Base-by-base conservation (phyloP, 1,284 basidiomycete genomes). In the Sporisorium iseilematis-ciliati region DNA sequence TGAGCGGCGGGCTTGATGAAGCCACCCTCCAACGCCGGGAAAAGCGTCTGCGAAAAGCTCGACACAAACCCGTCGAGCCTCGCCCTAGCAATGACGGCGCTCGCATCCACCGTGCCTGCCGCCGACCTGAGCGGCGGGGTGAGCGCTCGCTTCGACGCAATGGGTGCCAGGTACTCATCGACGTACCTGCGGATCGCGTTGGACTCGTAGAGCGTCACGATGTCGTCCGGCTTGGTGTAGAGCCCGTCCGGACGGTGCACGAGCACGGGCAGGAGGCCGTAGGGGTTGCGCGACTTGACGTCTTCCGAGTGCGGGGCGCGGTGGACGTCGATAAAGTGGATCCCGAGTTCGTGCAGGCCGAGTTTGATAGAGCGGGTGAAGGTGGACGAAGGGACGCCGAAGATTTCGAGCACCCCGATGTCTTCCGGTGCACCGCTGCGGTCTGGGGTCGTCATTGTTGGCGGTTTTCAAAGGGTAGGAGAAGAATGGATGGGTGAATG, bases 131-230 rank as follows among this genome's bases (percentile, higher is more conserved):
- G 57, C 4, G 49, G 18, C 11, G 72, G 75, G 4, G 75, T 77
- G 3, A 77, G 59, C 20, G 14, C 7, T 14, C 26, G 33, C 21
- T 31, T 42, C 0, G 41, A 23, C 8, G 35, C 43, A 26, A 63
- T 20, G 2, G 69, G 67, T 0, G 58, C 56, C 3, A 77, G 57
- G 4, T 25, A 54, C 21, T 77, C 75, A n/a, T 77, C 75, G 16
- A 77, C 58, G 51, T 77, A 77, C 0, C 75, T 43, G 0, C 75
- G 65, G 26, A 77, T 75, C 2, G 71, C 70, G 52, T 62, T 65
- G 7, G 50, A 41, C 29, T 70, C 75, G 52, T 61, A 70, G 20
- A 77, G 59, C 7, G 62, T 70, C 2, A 66, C 60, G 4, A 69
- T 55, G 6, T 69, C 57, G 14, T 55, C 45, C 1, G 57, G 49